phyloP scores from a whole-genome alignment of 2,329 filamentous ascomycete species.

The Dothistroma septosporum region DNA sequence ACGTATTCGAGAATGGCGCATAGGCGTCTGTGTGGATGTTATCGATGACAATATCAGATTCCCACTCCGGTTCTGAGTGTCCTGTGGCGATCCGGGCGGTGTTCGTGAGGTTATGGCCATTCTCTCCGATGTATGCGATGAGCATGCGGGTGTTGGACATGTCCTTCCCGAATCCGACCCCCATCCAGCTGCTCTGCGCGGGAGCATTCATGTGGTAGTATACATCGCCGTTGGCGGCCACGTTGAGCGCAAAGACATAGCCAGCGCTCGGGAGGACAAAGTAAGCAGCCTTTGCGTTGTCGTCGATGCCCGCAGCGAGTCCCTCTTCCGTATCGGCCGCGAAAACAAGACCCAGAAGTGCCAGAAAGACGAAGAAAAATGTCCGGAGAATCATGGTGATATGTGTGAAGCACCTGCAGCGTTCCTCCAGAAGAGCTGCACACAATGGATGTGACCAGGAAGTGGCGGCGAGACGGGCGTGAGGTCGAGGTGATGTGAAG shows the following conservation, averaged over 20 bases:
- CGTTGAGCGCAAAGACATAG: conserved; percentile 29
- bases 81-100: conserved; percentile 36
- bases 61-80: conserved; percentile 36
- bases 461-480: neutral
- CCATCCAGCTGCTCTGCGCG: conserved; percentile 42
- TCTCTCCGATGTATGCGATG: conserved; percentile 40
- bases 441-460: neutral
- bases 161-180: conserved; percentile 40
- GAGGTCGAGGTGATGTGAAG: conserved; percentile 1
- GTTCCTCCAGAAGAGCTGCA: neutral
- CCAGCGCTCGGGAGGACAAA: conserved; percentile 22
- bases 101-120: conserved; percentile 35
- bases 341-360: conserved; percentile 12
- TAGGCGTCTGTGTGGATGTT: conserved; percentile 33
- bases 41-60: conserved; percentile 30
- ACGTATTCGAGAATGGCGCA: conserved; percentile 29
- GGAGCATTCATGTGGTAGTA: conserved; percentile 32
- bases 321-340: conserved; percentile 15
- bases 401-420: neutral
- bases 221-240: conserved; percentile 29
- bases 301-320: conserved; percentile 18
- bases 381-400: conserved; percentile 9
- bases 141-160: conserved; percentile 46
- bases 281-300: conserved; percentile 26
- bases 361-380: conserved; percentile 12